A percentile compares a stretch with the other conserved stretches of the same genome.
Conservation (phyloP, 352 stramenopile species). For the Phytophthora tubulina region DNA sequence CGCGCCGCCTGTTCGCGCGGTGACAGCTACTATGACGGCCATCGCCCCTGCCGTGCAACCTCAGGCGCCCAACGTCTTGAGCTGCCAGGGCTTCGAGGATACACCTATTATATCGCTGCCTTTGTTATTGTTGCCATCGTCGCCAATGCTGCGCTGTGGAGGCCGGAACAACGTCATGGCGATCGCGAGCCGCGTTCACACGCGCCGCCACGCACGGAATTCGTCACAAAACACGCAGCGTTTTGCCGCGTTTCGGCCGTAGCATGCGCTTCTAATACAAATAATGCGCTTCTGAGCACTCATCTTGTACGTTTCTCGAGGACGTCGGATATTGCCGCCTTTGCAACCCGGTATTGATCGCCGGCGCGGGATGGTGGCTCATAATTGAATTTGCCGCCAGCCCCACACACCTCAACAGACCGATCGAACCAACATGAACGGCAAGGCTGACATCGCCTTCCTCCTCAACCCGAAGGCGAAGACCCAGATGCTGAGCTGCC, state of each 20-base stretch:
- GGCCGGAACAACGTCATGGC: constrained; percentile 15
- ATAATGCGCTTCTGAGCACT: constrained; percentile 28
- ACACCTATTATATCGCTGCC: no score
- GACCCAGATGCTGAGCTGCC: constrained; percentile 8
- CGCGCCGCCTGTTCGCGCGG: no score
- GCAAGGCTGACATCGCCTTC: constrained; percentile 54
- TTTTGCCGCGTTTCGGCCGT: not conserved
- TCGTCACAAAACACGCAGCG: constrained; percentile 13
- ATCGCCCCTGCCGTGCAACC: no score
- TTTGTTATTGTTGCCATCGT: no score
- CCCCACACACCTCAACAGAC: constrained; percentile 2
- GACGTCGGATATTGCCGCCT: constrained; percentile 19
- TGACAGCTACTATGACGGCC: no score
- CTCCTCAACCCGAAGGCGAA: constrained; percentile 45
- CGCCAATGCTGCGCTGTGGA: no score
- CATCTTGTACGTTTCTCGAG: constrained; percentile 26
- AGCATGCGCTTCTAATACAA: constrained; percentile 10
- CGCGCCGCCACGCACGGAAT: constrained; percentile 2
- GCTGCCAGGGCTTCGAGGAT: no score
- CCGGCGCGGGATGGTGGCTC: constrained; percentile 5
- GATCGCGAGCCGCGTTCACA: constrained; percentile 4
- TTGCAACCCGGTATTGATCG: constrained; percentile 14
- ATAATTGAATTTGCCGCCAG: constrained; percentile 23
- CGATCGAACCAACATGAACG: constrained; percentile 29
- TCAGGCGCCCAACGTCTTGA: no score